Evolutionary conservation across 495 filamentous ascomycete species (phyloP).

Genomic region (Diplogelasinospora grovesii): DNA sequence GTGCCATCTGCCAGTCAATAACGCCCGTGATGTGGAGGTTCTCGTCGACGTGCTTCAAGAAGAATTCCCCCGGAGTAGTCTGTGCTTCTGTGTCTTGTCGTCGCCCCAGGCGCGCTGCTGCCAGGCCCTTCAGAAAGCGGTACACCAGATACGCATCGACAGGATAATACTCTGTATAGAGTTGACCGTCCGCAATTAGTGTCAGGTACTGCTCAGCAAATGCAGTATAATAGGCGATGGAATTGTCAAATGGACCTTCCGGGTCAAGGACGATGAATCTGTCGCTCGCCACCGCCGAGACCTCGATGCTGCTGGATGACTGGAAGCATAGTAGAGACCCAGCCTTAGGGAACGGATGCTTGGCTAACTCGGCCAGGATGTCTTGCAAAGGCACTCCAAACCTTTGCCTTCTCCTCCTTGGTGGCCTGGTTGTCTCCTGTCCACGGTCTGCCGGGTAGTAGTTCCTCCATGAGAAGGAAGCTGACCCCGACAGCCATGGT

Average conservation of each 20-base stretch:
- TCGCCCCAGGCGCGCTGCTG: neutral
- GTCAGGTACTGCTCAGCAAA: slow-evolving; percentile 2
- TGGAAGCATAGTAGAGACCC: too few relatives aligned
- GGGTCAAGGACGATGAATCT: slow-evolving; percentile 1
- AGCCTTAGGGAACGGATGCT: neutral
- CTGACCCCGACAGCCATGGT: slow-evolving; percentile 3
- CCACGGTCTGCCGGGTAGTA: slow-evolving; percentile 4
- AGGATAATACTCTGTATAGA: neutral
- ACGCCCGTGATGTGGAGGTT: slow-evolving; percentile 4
- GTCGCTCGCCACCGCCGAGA: slow-evolving; percentile 1
- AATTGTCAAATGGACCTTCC: neutral
- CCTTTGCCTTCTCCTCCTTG: too few relatives aligned
- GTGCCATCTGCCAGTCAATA: slow-evolving; percentile 10
- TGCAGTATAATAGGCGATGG: slow-evolving; percentile 2
- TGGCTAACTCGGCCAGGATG: slow-evolving; percentile 1
- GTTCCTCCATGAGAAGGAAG: slow-evolving; percentile 4
- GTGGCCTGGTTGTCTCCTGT: neutral
- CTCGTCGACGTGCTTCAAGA: too few relatives aligned
- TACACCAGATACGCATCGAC: slow-evolving; percentile 4
- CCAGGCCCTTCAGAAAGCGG: neutral
- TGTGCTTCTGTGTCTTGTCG: too few relatives aligned
- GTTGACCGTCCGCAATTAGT: slow-evolving; percentile 1
- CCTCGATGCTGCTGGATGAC: neutral
- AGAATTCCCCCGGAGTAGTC: too few relatives aligned
- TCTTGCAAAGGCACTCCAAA: slow-evolving; percentile 2